phyloP scores from a whole-genome alignment of 257 asterid genomes.

The Plantago major region DNA sequence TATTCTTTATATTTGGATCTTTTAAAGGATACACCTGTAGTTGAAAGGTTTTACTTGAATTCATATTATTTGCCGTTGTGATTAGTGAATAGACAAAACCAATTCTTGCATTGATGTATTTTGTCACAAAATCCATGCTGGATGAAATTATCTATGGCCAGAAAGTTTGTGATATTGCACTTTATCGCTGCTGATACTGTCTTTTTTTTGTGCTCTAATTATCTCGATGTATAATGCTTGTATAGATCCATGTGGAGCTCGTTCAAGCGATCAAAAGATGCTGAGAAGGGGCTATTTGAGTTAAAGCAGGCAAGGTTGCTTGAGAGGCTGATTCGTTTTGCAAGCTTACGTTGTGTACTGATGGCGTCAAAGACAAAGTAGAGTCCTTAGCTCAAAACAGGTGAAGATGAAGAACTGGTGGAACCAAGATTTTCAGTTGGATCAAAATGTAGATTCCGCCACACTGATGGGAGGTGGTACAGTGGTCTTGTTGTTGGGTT shows the following conservation, averaged over 20 bases:
- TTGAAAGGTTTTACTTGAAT: too few species aligned
- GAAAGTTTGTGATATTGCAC: neutral
- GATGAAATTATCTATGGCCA: too few species aligned
- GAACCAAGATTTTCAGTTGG: slow-evolving; percentile 57
- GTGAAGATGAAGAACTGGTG: slow-evolving; percentile 47
- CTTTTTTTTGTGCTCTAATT: neutral
- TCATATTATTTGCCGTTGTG: too few species aligned
- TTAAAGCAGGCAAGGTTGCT: slow-evolving; percentile 73
- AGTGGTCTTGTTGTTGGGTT: slow-evolving; percentile 62
- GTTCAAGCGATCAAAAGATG: slow-evolving; percentile 66
- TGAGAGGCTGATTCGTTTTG: slow-evolving; percentile 61
- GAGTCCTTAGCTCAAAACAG: slow-evolving; percentile 42
- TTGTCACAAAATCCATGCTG: too few species aligned
- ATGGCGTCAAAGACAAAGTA: slow-evolving; percentile 37
- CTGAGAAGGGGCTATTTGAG: slow-evolving; percentile 86
- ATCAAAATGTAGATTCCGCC: slow-evolving; percentile 90
- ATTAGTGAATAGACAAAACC: too few species aligned
- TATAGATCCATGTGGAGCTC: slow-evolving; percentile 71
- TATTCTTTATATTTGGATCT: too few species aligned
- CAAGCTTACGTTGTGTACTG: slow-evolving; percentile 27
- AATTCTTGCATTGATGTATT: too few species aligned
- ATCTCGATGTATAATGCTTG: neutral
- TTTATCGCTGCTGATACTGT: neutral
- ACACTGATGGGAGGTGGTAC: slow-evolving; percentile 89
- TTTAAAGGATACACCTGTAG: too few species aligned